Base-by-base conservation (phyloP, 1,284 basidiomycete species). In the Papiliotrema flavescens region DNA sequence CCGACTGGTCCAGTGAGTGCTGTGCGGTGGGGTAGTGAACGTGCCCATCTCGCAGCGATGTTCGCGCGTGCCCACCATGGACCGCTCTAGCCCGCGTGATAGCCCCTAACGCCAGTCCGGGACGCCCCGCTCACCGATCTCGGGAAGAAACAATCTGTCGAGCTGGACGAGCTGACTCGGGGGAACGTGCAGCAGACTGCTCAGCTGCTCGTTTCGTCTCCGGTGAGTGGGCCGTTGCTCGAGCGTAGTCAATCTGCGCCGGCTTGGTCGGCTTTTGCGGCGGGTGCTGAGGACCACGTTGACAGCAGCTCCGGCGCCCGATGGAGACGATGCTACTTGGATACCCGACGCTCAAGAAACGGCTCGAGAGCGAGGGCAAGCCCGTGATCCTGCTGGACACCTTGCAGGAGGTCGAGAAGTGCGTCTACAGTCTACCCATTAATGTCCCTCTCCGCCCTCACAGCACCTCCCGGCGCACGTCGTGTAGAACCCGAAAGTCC, bases 251-350 rank as follows among this genome's bases (percentile, higher is more conserved):
- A n/a, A n/a, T 15, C n/a, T 28, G 28, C n/a, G n/a, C 19, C 28
- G 9, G 26, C n/a, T 20, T 3, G 15, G 32, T 20, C 39, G 22
- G 44, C 51, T 23, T 24, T 2, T 35, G 9, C 26, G 9, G 7
- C 6, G 14, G 2, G 17, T 20, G 42, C 17, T 4, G 9, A 9
- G 17, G 39, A 40, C 5, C 39, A 40, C 9, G 47, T 20, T 50
- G 40, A 53, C 28, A 3, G 35, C 47, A 76, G 71, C 61, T 76
- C 13, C 62, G 69, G 3, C 64, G 76, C 19, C 69, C 75, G 0
- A 67, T 77, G 67, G 73, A 76, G 56, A 78, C 76, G 2, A 66
- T 73, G 55, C 54, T 77, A 0, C 44, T 70, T 5, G 74, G 71
- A n/a, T 73, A 65, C 47, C 69, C 70, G 2, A 56, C 60, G 1